Conservation (phyloP, 1,284 basidiomycete species). For the Taiwanofungus camphoratus region DNA sequence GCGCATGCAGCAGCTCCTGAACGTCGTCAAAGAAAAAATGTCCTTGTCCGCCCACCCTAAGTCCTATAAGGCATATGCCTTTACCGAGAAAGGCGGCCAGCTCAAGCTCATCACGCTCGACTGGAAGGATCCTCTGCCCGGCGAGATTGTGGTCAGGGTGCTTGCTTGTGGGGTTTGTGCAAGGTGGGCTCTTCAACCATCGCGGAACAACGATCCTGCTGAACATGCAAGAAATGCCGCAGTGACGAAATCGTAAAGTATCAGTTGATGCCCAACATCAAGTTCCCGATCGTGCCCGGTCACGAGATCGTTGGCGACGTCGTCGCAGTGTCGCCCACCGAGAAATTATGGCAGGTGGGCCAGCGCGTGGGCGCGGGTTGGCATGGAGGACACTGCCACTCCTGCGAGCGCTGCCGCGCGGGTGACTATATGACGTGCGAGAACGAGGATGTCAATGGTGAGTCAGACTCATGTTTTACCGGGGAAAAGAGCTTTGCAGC, state of each 20-base stretch:
- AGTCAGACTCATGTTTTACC: neutral
- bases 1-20: no score
- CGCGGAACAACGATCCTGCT: neutral
- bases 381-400: conserved; percentile 24
- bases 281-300: conserved; percentile 22
- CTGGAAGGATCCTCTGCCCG: conserved; percentile 11
- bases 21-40: no score
- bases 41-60: conserved; percentile 6
- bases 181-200: neutral
- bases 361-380: conserved; percentile 25
- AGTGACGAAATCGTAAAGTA: no score
- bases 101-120: conserved; percentile 17
- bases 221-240: no score
- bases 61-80: conserved; percentile 23
- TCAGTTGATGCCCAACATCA: no score
- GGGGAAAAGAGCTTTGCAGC: neutral
- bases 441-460: conserved; percentile 14
- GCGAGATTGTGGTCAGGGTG: conserved; percentile 22
- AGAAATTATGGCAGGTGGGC: conserved; percentile 19
- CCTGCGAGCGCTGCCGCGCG: conserved; percentile 18
- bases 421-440: conserved; percentile 21
- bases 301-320: conserved; percentile 25
- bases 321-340: conserved; percentile 16
- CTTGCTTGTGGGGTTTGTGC: conserved; percentile 20
- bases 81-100: conserved; percentile 17